A percentile compares a stretch with the other conserved stretches of the same genome.
These are phyloP conservation scores for Aurantiochytrium sp. DNA, from an alignment of 108 stramenopile species.

Conservation along the genomic window DNA sequence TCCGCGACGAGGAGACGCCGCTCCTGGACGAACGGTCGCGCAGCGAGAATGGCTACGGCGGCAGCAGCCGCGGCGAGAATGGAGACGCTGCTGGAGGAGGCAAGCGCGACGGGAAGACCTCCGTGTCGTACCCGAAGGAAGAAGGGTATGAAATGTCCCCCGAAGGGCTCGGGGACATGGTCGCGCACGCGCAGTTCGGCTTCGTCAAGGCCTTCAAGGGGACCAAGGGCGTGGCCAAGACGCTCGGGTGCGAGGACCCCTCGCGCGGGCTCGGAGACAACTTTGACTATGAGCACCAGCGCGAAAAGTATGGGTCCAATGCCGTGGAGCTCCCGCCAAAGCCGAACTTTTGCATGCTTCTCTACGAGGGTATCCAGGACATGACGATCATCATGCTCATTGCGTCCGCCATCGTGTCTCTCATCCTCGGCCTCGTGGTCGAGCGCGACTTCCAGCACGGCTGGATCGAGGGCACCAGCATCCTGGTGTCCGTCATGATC, in stretches of 20 bases:
- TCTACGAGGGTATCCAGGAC: slow-evolving; percentile 87
- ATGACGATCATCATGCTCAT: slow-evolving; percentile 86
- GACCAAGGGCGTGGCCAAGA: background rate
- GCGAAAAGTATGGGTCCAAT: slow-evolving; percentile 15
- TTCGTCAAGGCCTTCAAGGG: background rate
- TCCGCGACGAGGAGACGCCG: too few species aligned
- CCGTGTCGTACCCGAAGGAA: background rate
- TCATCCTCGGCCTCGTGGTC: slow-evolving; percentile 72
- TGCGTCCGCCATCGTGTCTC: slow-evolving; percentile 60
- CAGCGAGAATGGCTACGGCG: too few species aligned
- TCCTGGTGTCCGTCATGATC: slow-evolving; percentile 75
- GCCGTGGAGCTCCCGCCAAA: background rate
- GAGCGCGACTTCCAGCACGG: slow-evolving; percentile 65
- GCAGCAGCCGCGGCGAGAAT: too few species aligned
- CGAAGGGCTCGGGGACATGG: background rate
- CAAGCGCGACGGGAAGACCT: background rate
- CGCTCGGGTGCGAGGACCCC: background rate
- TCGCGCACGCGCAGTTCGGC: background rate
- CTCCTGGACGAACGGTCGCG: too few species aligned
- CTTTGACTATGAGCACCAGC: background rate
- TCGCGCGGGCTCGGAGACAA: background rate
- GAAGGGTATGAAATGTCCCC: background rate
- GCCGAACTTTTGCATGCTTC: slow-evolving; percentile 67
- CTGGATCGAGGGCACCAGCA: slow-evolving; percentile 91
- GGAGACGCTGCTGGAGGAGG: background rate